Evolutionary conservation across 78 protist species (phyloP), one percentile per base, ranked within the genome.

Genomic region (Dictyostelium intermedium): DNA sequence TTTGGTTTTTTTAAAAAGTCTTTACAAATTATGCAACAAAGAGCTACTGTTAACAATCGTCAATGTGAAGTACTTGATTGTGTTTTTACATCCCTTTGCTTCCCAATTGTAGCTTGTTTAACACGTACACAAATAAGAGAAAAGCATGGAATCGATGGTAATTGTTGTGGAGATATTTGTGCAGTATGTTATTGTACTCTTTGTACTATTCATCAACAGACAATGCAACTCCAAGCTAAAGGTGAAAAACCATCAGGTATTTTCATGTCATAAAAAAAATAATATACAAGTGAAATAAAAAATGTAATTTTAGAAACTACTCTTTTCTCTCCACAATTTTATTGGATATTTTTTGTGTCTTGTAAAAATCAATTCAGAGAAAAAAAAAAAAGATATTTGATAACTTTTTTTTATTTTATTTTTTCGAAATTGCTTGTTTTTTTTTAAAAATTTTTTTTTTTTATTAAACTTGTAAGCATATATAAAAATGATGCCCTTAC

Each of bases 81-180:
- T 66, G 0, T 83, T 18, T 25, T 63, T 13, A 5, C 79, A 1
- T 23, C 77, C 41, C 23, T 27, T 60, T 73, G 20, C 20, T 84
- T 84, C 82, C 91, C 45, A 73, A 73, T 77, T 0, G 25, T 39
- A 50, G 30, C 34, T 2, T 70, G 82, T n/a, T 39, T 3, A 7
- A 66, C 76, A 10, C 73, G 91, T 70, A 5, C 34, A 20, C 0
- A 23, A 18, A 84, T 84, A 27, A 37, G 78, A 6, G 91, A 84
- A n/a, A 84, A 84, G 50, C 91, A 84, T 63, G 91, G 91, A 47
- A 70, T 84, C 20, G 70, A 61, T 61, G 91, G 91, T 53, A 70
- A 70, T 32, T 18, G 5, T n/a, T 61, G 70, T 61, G 20, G 20
- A 1, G 30, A n/a, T 8, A n/a, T 32, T 1, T 50, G 61, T 50